Conservation (phyloP, 495 filamentous ascomycete species). For the Saxophila tyrrhenica region DNA sequence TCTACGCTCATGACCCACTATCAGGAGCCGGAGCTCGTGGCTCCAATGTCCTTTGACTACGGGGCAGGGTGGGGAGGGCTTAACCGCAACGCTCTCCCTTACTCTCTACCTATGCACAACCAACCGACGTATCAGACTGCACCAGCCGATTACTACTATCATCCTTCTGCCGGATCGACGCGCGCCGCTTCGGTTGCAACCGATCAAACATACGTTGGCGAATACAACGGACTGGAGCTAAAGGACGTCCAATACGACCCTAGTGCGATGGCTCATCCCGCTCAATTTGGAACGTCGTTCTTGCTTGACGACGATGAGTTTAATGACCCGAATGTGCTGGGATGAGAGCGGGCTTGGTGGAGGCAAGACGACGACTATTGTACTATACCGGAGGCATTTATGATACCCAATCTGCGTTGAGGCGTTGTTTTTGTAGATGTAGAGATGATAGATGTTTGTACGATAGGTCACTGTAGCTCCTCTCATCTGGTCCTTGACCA, state of each 20-base stretch:
- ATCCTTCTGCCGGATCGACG: neutral
- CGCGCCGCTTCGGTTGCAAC: neutral
- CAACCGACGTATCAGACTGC: neutral
- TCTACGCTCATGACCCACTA: neutral
- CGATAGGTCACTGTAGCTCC: too few relatives aligned
- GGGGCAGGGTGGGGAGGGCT: neutral
- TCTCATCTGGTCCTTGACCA: too few relatives aligned
- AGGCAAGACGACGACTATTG: neutral
- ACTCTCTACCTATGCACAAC: neutral
- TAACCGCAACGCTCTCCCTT: neutral
- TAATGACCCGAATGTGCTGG: neutral
- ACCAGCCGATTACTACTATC: neutral
- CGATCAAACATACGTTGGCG: neutral
- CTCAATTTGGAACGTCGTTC: neutral
- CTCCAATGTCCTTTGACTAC: neutral
- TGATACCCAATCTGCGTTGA: constrained; percentile 1
- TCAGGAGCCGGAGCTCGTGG: neutral
- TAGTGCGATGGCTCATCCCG: neutral
- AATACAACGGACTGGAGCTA: neutral
- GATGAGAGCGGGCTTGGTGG: neutral
- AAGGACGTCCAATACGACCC: neutral
- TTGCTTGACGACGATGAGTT: neutral
- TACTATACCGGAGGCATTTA: neutral
- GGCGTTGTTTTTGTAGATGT: too few relatives aligned
- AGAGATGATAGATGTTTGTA: too few relatives aligned